Evolutionary conservation across 306 rosid genomes (phyloP).

Genomic region (Rosa chinensis): DNA sequence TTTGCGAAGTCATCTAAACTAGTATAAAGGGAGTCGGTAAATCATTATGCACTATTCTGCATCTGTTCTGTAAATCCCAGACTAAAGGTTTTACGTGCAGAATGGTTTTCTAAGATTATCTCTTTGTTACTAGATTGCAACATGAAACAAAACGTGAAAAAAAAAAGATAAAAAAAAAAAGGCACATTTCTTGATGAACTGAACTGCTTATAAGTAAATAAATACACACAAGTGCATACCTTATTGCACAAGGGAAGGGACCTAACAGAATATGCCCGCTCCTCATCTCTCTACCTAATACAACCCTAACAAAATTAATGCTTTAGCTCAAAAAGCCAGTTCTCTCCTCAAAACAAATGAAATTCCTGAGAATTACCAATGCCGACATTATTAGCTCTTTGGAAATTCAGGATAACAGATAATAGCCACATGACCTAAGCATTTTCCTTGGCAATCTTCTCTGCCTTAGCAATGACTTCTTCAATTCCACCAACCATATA

Average conservation of each 20-base stretch:
- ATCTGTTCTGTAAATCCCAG: not conserved
- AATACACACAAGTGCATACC: conserved; percentile 10
- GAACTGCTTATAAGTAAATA: not conserved
- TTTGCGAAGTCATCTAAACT: not conserved
- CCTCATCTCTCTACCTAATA: conserved; percentile 5
- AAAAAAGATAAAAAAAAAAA: not conserved
- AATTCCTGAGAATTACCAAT: conserved; percentile 2
- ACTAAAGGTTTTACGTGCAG: not conserved
- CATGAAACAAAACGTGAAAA: not conserved
- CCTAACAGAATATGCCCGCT: conserved; percentile 2
- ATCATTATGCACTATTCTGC: not conserved
- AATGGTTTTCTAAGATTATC: not conserved
- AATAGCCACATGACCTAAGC: conserved; percentile 33
- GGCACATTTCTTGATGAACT: not conserved
- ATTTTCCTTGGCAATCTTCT: conserved; percentile 89
- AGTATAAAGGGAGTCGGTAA: too few relatives aligned
- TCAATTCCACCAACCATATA: conserved; percentile 99
- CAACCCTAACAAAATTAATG: conserved; percentile 7
- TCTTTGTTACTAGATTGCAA: not conserved
- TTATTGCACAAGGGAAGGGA: conserved; percentile 4
- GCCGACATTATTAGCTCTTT: not conserved
- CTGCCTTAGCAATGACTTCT: conserved; percentile 91
- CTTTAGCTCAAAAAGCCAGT: not conserved
- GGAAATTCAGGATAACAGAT: not conserved
- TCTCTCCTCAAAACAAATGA: conserved; percentile 6